These are phyloP conservation scores for Eucalyptus sp. DNA, from an alignment of 345 rosid genomes.

Conservation along the genomic window DNA sequence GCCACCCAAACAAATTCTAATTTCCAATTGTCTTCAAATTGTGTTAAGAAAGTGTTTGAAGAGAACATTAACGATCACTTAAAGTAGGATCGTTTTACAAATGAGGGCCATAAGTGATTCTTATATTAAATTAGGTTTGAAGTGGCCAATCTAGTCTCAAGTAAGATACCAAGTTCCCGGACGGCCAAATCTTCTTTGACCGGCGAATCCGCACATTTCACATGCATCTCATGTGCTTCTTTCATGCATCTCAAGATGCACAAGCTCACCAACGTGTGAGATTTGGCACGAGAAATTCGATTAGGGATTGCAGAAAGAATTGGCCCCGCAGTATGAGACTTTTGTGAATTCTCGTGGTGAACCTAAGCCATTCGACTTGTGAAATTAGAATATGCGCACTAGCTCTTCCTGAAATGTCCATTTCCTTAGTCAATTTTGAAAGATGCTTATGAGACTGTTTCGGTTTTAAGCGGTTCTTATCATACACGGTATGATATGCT, in stretches of 20 bases:
- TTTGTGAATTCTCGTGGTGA: slow-evolving; percentile 54
- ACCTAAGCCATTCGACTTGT: slow-evolving; percentile 22
- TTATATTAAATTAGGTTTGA: not conserved
- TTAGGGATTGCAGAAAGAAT: slow-evolving; percentile 37
- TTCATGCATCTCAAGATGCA: not conserved
- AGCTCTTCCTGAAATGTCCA: no score
- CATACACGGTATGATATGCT: slow-evolving; percentile 52
- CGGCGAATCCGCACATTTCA: not conserved
- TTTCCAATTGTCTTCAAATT: not conserved
- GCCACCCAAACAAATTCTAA: not conserved
- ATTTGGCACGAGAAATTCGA: not conserved
- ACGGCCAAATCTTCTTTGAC: not conserved
- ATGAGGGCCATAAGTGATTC: not conserved
- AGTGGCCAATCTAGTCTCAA: not conserved
- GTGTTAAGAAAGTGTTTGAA: not conserved
- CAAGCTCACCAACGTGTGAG: not conserved
- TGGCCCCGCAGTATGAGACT: slow-evolving; percentile 21
- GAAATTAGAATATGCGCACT: no score
- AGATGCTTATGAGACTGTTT: not conserved
- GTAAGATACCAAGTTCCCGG: not conserved
- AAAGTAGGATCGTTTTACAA: not conserved
- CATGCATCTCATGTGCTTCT: not conserved
- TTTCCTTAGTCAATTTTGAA: not conserved
- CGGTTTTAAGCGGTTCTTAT: slow-evolving; percentile 18
- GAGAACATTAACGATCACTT: no score